These are phyloP conservation scores for Didymella keratinophila DNA, from an alignment of 2,329 filamentous ascomycete genomes.

Conservation along the genomic window DNA sequence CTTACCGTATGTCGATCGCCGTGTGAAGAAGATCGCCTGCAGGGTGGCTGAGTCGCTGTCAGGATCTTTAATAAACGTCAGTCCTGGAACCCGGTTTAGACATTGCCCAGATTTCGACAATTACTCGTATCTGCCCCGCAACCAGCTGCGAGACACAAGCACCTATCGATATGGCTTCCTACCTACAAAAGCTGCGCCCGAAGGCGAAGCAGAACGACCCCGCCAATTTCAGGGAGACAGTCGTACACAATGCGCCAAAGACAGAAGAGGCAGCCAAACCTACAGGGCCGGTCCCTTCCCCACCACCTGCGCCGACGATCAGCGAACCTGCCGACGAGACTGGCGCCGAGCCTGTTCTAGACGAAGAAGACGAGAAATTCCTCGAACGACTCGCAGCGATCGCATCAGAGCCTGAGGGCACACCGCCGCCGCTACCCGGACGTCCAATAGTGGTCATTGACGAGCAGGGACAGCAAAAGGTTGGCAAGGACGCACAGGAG, in stretches of 20 bases:
- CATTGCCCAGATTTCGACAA: not conserved
- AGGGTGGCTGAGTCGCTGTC: constrained; percentile 14
- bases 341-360: constrained; percentile 57
- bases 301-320: constrained; percentile 33
- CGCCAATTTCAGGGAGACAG: constrained; percentile 22
- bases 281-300: constrained; percentile 24
- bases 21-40: constrained; percentile 25
- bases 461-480: constrained; percentile 44
- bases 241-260: constrained; percentile 21
- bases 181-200: constrained; percentile 45
- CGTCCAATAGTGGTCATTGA: constrained; percentile 46
- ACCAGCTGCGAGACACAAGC: constrained; percentile 4
- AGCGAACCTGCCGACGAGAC: constrained; percentile 40
- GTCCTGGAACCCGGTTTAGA: not conserved
- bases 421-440: constrained; percentile 54
- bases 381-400: constrained; percentile 60
- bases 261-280: constrained; percentile 35
- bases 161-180: constrained; percentile 38
- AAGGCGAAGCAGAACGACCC: constrained; percentile 43
- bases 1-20: constrained; percentile 27
- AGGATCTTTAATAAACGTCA: constrained; percentile 8
- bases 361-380: constrained; percentile 68
- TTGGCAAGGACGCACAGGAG: constrained; percentile 55
- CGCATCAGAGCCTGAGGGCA: constrained; percentile 49
- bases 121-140: constrained; percentile 12